phyloP scores from a whole-genome alignment of 352 stramenopile species.

The Peronospora belbahrii region DNA sequence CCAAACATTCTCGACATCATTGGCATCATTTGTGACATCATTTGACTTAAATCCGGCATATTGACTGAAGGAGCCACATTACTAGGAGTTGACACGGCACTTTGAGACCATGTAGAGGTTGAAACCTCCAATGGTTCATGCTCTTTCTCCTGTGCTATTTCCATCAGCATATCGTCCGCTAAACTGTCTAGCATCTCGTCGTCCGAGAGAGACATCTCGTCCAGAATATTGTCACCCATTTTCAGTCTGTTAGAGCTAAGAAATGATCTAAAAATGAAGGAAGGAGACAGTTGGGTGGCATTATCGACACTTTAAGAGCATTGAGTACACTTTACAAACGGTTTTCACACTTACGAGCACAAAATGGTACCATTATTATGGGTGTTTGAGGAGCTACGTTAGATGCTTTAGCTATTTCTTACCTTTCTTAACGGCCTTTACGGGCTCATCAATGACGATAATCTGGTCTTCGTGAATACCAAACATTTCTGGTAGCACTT shows the following conservation, averaged over 20 bases:
- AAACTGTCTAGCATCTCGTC: constrained; percentile 78
- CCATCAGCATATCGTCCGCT: constrained; percentile 74
- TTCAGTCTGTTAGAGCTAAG: neutral
- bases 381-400: neutral
- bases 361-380: too few relatives aligned
- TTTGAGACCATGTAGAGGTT: constrained; percentile 27
- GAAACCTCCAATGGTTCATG: constrained; percentile 3
- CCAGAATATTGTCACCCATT: constrained; percentile 71
- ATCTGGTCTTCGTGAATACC: constrained; percentile 69
- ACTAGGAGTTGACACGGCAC: constrained; percentile 4
- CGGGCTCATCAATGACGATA: constrained; percentile 54
- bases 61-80: neutral
- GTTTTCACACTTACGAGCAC: too few relatives aligned
- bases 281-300: too few relatives aligned
- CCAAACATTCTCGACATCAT: constrained; percentile 84
- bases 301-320: too few relatives aligned
- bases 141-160: constrained; percentile 36
- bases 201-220: constrained; percentile 81
- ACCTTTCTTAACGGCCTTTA: constrained; percentile 46
- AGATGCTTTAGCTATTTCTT: constrained; percentile 24
- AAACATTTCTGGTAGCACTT: constrained; percentile 73
- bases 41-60: constrained; percentile 66
- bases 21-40: constrained; percentile 86
- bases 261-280: neutral
- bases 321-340: too few relatives aligned